These are phyloP conservation scores for Samsoniella hepiali DNA, from an alignment of 2,329 filamentous ascomycete species.

Conservation along the genomic window DNA sequence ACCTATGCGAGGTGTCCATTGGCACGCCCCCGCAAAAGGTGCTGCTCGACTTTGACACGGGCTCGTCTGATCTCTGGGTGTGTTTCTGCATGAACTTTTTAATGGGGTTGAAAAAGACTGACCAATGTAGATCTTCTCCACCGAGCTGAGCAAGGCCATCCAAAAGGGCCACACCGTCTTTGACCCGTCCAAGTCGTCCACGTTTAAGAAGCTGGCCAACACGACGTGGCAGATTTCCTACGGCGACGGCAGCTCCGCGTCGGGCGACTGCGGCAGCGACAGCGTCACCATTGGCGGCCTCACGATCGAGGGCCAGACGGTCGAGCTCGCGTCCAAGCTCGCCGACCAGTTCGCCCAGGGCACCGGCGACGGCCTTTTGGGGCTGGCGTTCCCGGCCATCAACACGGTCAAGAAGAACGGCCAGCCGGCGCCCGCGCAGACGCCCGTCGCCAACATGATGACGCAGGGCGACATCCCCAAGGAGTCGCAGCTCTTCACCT, in stretches of 20 bases:
- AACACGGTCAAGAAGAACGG: constrained; percentile 36
- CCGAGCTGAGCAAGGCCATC: constrained; percentile 25
- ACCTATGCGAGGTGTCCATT: constrained; percentile 8
- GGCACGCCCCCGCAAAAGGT: constrained; percentile 37
- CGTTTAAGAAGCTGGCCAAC: constrained; percentile 35
- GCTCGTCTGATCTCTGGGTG: constrained; percentile 40
- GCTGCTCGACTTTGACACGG: constrained; percentile 41
- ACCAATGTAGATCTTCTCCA: constrained; percentile 26
- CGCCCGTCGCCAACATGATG: constrained; percentile 39
- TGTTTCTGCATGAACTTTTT: background rate
- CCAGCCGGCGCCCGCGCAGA: constrained; percentile 38
- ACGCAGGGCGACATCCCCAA: constrained; percentile 20
- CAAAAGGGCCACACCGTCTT: constrained; percentile 38
- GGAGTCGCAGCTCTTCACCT: constrained; percentile 57
- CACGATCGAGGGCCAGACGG: constrained; percentile 39
- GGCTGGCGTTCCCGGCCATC: constrained; percentile 39
- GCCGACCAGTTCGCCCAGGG: constrained; percentile 43
- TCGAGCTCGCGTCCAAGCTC: constrained; percentile 42
- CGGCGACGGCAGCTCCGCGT: constrained; percentile 43
- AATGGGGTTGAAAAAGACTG: background rate
- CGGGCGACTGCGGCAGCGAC: constrained; percentile 44
- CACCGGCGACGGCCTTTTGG: constrained; percentile 32
- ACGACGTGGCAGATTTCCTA: constrained; percentile 42
- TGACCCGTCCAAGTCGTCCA: constrained; percentile 37
- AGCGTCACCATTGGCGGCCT: constrained; percentile 42